phyloP scores from a whole-genome alignment of 805 yeast species.

The Spathaspora girioi region DNA sequence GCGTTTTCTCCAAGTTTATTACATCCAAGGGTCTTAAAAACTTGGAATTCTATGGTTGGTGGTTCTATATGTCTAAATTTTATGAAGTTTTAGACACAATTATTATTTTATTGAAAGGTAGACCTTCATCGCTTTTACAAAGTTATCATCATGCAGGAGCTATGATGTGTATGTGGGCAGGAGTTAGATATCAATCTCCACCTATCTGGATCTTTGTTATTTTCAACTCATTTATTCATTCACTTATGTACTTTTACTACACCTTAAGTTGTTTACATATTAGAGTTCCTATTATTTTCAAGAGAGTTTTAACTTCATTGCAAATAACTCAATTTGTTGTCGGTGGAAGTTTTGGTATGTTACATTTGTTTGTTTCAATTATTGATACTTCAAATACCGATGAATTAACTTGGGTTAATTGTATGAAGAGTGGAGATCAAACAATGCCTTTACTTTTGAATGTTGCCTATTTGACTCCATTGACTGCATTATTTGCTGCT shows the following conservation, averaged over 20 bases:
- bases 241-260: constrained; percentile 71
- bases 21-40: constrained; percentile 23
- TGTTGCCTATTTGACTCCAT: constrained; percentile 62
- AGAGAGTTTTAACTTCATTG: constrained; percentile 58
- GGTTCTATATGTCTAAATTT: constrained; percentile 67
- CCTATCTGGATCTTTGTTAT: constrained; percentile 81
- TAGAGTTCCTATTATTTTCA: constrained; percentile 53
- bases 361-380: constrained; percentile 60
- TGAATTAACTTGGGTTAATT: constrained; percentile 28
- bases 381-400: constrained; percentile 40
- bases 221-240: constrained; percentile 74
- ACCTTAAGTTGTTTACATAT: constrained; percentile 56
- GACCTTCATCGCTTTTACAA: constrained; percentile 62
- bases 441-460: constrained; percentile 60
- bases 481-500: constrained; percentile 61
- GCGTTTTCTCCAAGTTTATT: constrained; percentile 43
- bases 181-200: constrained; percentile 63
- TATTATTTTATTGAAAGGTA: constrained; percentile 64
- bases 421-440: constrained; percentile 57
- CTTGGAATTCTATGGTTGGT: constrained; percentile 56
- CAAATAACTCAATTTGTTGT: constrained; percentile 67
- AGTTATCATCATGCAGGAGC: constrained; percentile 80
- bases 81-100: constrained; percentile 70
- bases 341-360: constrained; percentile 66
- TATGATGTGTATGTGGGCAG: constrained; percentile 80